Conservation (phyloP, 2,329 filamentous ascomycete genomes). For the Ceratocystis cacaofunesta region DNA sequence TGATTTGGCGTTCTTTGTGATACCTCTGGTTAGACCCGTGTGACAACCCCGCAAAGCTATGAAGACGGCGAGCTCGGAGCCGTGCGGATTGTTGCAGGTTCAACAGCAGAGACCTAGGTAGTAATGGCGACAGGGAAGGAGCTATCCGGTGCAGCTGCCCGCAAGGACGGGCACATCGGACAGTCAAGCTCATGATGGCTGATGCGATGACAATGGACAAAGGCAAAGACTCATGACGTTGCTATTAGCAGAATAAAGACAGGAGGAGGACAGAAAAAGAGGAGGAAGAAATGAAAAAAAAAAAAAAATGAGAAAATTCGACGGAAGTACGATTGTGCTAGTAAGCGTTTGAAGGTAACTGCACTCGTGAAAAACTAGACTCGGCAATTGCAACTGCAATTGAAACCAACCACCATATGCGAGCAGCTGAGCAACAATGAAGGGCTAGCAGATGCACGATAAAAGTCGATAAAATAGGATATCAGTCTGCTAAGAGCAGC, state of each 20-base stretch:
- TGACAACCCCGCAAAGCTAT: not conserved
- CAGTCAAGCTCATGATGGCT: conserved; percentile 14
- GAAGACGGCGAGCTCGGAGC: not conserved
- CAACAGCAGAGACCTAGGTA: not conserved
- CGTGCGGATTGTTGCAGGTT: not conserved
- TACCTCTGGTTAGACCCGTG: not conserved
- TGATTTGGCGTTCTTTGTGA: not conserved
- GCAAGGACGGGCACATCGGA: conserved; percentile 8
- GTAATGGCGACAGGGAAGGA: not conserved
- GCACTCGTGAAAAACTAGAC: not conserved
- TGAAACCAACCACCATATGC: not conserved
- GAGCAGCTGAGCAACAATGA: not conserved
- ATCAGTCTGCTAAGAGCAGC: not conserved
- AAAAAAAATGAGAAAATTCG: not conserved
- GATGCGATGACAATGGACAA: not conserved
- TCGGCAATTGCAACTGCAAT: conserved; percentile 1
- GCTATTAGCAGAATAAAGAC: not conserved
- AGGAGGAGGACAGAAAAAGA: not conserved
- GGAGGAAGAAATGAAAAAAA: not conserved
- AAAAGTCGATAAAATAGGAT: not conserved
- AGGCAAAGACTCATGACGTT: conserved; percentile 5
- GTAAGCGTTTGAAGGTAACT: not conserved
- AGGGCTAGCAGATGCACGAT: not conserved
- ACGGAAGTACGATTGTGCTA: not conserved
- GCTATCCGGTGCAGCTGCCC: not conserved